phyloP scores from a whole-genome alignment of 805 yeast species.

The Wickerhamomyces chambardii region DNA sequence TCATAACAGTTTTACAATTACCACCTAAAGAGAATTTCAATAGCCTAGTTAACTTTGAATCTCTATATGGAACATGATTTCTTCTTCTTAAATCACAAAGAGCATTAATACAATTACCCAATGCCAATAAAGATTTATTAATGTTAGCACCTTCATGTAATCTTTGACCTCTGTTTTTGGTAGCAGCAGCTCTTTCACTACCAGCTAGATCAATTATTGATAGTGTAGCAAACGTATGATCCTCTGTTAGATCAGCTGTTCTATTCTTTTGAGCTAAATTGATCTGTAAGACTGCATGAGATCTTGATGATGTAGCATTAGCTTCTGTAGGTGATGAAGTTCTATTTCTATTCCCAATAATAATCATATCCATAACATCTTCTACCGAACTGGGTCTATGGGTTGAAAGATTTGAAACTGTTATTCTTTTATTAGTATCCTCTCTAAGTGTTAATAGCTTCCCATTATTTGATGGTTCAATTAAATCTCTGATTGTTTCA shows the following conservation, averaged over 20 bases:
- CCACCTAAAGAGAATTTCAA: conserved; percentile 89
- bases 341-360: conserved; percentile 64
- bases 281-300: conserved; percentile 89
- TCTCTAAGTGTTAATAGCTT: conserved; percentile 59
- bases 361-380: conserved; percentile 72
- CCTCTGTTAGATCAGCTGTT: conserved; percentile 54
- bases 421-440: conserved; percentile 53
- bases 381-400: conserved; percentile 55
- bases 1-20: conserved; percentile 92
- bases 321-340: conserved; percentile 88
- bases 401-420: conserved; percentile 62
- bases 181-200: conserved; percentile 88
- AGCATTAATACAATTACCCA: conserved; percentile 93
- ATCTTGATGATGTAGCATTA: conserved; percentile 81
- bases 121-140: conserved; percentile 77
- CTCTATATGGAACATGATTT: conserved; percentile 83
- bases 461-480: conserved; percentile 42
- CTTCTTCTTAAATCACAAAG: conserved; percentile 63
- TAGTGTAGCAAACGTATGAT: conserved; percentile 69
- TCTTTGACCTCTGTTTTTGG: conserved; percentile 75
- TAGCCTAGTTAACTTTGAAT: conserved; percentile 81
- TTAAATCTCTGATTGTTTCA: conserved; percentile 76
- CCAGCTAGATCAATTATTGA: conserved; percentile 93
- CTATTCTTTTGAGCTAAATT: conserved; percentile 53
- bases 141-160: conserved; percentile 91